Evolutionary conservation across 2,329 filamentous ascomycete species (phyloP), one percentile per base, ranked within the genome.

Genomic region (Aspergillus sp.): DNA sequence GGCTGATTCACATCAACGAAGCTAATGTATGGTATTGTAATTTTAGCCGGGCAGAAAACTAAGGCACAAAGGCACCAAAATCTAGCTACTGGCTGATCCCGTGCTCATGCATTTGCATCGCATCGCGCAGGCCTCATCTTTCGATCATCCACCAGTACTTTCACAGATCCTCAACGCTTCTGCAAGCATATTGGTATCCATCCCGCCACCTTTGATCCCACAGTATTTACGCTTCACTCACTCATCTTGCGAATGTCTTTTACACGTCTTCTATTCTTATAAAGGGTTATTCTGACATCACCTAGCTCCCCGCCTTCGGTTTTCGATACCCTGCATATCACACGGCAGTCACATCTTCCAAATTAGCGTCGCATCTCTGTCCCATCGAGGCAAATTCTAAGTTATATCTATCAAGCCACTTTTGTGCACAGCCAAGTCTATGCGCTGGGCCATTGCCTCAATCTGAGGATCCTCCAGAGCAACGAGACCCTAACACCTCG

Each of bases 71-170:
- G 62, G 58, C 62, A 55, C n/a, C 21, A 59, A 69, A 51, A 21
- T 49, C 23, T 59, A 66, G 61, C 61, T 61, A 61, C 63, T 54
- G 62, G 59, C 62, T 64, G 59, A 47, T 63, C 51, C 53, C 38
- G 62, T 57, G 51, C 58, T 65, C 58, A 52, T 63, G 58, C 63
- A 63, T 66, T 67, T 65, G 63, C 64, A 65, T 66, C 60, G 63
- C 60, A 54, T 60, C 45, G 61, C 59, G 55, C 60, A 41, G 57
- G 49, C 57, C 59, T 64, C 56, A 50, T 61, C 47, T 43, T 30
- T 30, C 30, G n/a, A 54, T 25, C 36, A 38, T 53, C 51, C 41
- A 21, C 51, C 21, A 52, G 30, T 25, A 30, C 21, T 36, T 25
- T 30, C 38, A 38, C 39, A 17, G 38, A 43, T 25, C 13, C 43